These are phyloP conservation scores for Lachnellula occidentalis DNA, from an alignment of 2,329 filamentous ascomycete species.

Conservation along the genomic window DNA sequence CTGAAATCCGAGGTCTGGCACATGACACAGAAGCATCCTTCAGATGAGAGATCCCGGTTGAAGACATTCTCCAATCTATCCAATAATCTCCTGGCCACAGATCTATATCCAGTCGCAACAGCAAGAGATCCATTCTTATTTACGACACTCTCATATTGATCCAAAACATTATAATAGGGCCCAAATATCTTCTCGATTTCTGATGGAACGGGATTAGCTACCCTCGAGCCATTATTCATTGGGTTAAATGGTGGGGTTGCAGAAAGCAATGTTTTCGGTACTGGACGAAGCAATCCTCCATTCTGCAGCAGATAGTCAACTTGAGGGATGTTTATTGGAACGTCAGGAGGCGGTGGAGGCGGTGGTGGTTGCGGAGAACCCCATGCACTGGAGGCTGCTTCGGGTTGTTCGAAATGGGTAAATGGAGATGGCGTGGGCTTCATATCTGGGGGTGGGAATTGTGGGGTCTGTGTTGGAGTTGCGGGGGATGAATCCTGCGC, in stretches of 20 bases:
- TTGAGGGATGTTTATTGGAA: slow-evolving; percentile 64
- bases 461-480: slow-evolving; percentile 52
- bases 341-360: slow-evolving; percentile 57
- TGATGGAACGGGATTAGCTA: slow-evolving; percentile 31
- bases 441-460: slow-evolving; percentile 35
- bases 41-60: slow-evolving; percentile 79
- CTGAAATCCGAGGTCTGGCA: slow-evolving; percentile 55
- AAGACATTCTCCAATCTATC: slow-evolving; percentile 94
- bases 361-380: slow-evolving; percentile 54
- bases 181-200: slow-evolving; percentile 73
- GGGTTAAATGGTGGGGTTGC: slow-evolving; percentile 46
- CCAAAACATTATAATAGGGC: slow-evolving; percentile 74
- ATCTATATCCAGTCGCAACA: slow-evolving; percentile 91
- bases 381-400: slow-evolving; percentile 24
- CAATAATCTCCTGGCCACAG: slow-evolving; percentile 82
- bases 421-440: slow-evolving; percentile 30
- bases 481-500: slow-evolving; percentile 51
- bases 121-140: slow-evolving; percentile 82
- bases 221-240: slow-evolving; percentile 44
- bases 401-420: slow-evolving; percentile 33
- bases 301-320: slow-evolving; percentile 92
- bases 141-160: slow-evolving; percentile 80
- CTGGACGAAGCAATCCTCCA: slow-evolving; percentile 67
- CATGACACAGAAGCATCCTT: slow-evolving; percentile 82
- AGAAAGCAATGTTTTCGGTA: slow-evolving; percentile 69